Evolutionary conservation across 257 asterid genomes (phyloP).

Genomic region (Parsonsia alboflavescens): DNA sequence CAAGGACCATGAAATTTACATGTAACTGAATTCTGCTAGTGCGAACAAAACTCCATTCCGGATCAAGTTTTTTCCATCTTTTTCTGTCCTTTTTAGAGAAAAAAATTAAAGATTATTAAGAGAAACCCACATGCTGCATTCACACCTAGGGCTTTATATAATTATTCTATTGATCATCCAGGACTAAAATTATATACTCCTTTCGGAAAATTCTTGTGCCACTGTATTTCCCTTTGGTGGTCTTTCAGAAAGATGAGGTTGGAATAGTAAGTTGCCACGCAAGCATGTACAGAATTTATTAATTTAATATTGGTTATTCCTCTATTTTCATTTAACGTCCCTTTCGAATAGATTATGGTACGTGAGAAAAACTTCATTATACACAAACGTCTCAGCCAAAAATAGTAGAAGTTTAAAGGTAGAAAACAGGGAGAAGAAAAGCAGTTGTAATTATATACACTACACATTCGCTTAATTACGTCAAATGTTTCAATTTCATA

Average conservation of each 20-base stretch:
- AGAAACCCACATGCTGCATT: neutral
- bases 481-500: too few relatives aligned
- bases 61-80: constrained; percentile 5
- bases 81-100: constrained; percentile 1
- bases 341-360: neutral
- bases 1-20: constrained; percentile 26
- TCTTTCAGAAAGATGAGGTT: too few relatives aligned
- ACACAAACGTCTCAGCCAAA: too few relatives aligned
- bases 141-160: neutral
- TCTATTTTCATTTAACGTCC: neutral
- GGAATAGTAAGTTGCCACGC: neutral
- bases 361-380: too few relatives aligned
- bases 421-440: too few relatives aligned
- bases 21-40: constrained; percentile 7
- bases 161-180: too few relatives aligned
- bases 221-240: too few relatives aligned
- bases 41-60: neutral
- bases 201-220: too few relatives aligned
- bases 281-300: neutral
- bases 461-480: too few relatives aligned
- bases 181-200: too few relatives aligned
- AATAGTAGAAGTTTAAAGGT: too few relatives aligned
- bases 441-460: too few relatives aligned
- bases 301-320: neutral
- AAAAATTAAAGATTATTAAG: neutral